Evolutionary conservation across 2,329 filamentous ascomycete genomes (phyloP).

Genomic region (Chaetomium strumarium): DNA sequence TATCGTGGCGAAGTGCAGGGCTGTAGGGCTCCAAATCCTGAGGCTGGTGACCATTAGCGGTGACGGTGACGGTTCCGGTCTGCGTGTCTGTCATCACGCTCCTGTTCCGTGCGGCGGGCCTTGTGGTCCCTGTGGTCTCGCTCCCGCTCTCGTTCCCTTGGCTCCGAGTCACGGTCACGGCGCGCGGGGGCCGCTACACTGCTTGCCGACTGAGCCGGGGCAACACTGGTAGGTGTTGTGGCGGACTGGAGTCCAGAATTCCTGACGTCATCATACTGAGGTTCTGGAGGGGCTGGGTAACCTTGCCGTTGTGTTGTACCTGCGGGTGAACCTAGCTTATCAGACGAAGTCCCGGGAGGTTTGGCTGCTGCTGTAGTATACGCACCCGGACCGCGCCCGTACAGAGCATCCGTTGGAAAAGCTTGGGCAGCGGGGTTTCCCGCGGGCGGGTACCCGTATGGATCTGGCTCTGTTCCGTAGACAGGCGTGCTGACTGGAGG

Average conservation of each 20-base stretch:
- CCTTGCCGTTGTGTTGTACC: slow-evolving; percentile 34
- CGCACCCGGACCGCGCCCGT: slow-evolving; percentile 59
- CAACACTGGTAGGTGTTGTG: slow-evolving; percentile 29
- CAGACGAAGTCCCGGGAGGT: slow-evolving; percentile 31
- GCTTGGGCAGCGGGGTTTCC: slow-evolving; percentile 27
- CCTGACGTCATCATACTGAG: slow-evolving; percentile 48
- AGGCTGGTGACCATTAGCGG: slow-evolving; percentile 17
- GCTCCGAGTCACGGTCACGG: slow-evolving; percentile 36
- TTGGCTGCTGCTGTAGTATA: slow-evolving; percentile 36
- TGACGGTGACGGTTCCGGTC: slow-evolving; percentile 22
- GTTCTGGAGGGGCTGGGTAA: slow-evolving; percentile 39
- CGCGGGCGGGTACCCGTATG: slow-evolving; percentile 24
- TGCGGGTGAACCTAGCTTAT: slow-evolving; percentile 50
- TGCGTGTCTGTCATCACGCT: slow-evolving; percentile 24
- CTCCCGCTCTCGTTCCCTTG: slow-evolving; percentile 31
- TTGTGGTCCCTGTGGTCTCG: slow-evolving; percentile 32
- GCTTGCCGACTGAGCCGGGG: slow-evolving; percentile 34
- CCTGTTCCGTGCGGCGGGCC: slow-evolving; percentile 19
- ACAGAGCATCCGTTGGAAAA: slow-evolving; percentile 48
- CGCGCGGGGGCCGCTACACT: slow-evolving; percentile 29
- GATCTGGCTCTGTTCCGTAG: slow-evolving; percentile 23
- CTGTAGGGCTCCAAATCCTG: slow-evolving; percentile 10
- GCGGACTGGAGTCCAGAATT: slow-evolving; percentile 33
- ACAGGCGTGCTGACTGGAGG: slow-evolving; percentile 13
- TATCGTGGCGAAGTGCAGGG: slow-evolving; percentile 9